Evolutionary conservation across 2,329 filamentous ascomycete species (phyloP), one percentile per base, ranked within the genome.

Genomic region (Orbilia brochopaga): DNA sequence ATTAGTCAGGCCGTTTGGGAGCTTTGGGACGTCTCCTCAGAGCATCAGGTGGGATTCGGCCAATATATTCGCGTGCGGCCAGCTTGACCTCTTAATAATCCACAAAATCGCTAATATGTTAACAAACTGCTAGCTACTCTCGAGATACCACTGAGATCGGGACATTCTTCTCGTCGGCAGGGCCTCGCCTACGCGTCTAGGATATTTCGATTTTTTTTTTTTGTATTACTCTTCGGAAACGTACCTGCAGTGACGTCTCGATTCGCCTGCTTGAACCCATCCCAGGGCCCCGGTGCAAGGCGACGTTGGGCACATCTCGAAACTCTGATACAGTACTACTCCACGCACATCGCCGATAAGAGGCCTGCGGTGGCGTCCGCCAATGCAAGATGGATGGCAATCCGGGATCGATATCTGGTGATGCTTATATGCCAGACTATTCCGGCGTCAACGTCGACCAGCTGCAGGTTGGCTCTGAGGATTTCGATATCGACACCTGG

Each of bases 401-500:
- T 8, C 27, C 4, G 32, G 59, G 48, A 15, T 40, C 63, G 24
- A 46, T 53, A 59, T 57, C 46, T 63, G 60, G 56, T 17, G 67
- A 72, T 40, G 60, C 55, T 27, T 48, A 60, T 17, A 72, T 65
- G 67, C 13, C 59, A 32, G 67, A 72, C 60, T 61, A 60, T 30
- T 35, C 56, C 40, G 46, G 46, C 35, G 32, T n/a, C 21, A 46
- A 60, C 27, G 23, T 42, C 8, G 46, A 60, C 40, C 60, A 53
- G 15, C 54, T 65, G 1, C 35, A 30, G 23, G 50, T 23, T 19
- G 44, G 44, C 11, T 21, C 60, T 8, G 67, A 65, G 30, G 60
- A 72, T 27, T 65, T 72, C 32, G 67, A 72, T 52, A 42, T 72
- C 24, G 67, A 65, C 24, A 51, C 67, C 23, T 72, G 67, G 67